These are phyloP conservation scores for Lipomyces starkeyi DNA, from an alignment of 805 yeast genomes.

Conservation along the genomic window DNA sequence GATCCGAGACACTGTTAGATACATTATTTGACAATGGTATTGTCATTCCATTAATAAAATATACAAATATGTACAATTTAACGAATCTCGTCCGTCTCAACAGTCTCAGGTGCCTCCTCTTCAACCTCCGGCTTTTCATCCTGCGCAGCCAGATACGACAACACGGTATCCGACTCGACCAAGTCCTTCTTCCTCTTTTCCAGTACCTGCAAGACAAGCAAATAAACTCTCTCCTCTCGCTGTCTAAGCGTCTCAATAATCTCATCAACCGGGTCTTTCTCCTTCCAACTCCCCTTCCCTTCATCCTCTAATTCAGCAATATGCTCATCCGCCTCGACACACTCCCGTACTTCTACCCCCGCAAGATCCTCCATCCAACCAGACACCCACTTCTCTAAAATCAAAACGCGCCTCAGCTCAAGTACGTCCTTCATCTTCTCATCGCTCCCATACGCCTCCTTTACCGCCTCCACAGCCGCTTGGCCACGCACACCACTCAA, in stretches of 20 bases:
- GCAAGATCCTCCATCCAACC: conserved; percentile 28
- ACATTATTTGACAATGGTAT: too few relatives aligned
- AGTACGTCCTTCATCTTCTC: conserved; percentile 18
- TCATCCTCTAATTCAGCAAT: background rate
- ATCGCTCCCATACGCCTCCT: conserved; percentile 12
- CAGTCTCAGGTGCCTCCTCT: background rate
- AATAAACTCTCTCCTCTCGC: conserved; percentile 29
- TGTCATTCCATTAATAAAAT: too few relatives aligned
- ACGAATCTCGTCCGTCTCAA: background rate
- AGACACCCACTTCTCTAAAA: conserved; percentile 17
- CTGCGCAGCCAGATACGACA: conserved; percentile 13
- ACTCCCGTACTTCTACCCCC: conserved; percentile 8
- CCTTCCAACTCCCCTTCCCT: conserved; percentile 9
- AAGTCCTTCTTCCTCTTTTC: conserved; percentile 17
- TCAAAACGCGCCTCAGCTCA: conserved; percentile 29
- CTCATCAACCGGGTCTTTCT: conserved; percentile 11
- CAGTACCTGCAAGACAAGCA: conserved; percentile 14
- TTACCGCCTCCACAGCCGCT: conserved; percentile 15
- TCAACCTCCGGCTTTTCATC: conserved; percentile 1
- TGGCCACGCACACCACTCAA: conserved; percentile 20
- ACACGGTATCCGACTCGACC: conserved; percentile 19
- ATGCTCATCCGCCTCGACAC: background rate
- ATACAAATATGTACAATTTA: background rate
- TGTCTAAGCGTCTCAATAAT: conserved; percentile 22
- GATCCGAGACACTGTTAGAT: too few relatives aligned